Evolutionary conservation across 2,329 filamentous ascomycete species (phyloP), one percentile per base, ranked within the genome.

Genomic region (Colletotrichum graminicola): DNA sequence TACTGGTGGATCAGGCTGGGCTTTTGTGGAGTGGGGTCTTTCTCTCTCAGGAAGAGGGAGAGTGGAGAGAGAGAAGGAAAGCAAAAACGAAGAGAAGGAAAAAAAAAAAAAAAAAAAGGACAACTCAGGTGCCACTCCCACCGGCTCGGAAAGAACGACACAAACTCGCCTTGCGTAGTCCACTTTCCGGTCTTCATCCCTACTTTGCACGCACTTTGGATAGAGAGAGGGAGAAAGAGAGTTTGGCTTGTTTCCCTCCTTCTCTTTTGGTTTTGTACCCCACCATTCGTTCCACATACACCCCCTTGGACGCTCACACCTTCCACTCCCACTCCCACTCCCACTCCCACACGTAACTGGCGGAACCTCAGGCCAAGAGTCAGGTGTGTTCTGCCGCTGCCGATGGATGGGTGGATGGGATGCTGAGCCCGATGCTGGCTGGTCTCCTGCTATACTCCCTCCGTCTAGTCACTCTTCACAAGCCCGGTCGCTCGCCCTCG

Each of bases 71-170:
- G 16, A 12, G 41, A 52, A 56, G 39, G 36, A 26, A 65, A 36
- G 43, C 18, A 14, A 11, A 18, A 4, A 5, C 10, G 29, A 23
- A 21, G 7, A 32, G 29, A 23, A 18, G 6, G 10, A 29, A 11
- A 8, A 32, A 21, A 7, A 1, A 21, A 54, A 7, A 54, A 10
- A 3, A 55, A 55, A 56, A 62, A 67, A 70, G 71, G 59, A 72
- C 60, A 72, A 74, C 39, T 64, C 59, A 62, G 65, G 70, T 73
- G 55, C 69, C 47, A 61, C 75, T 45, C 36, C 36, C 16, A 43
- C 41, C 45, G 51, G 43, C 51, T 45, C 34, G 45, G 43, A 69
- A 54, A 62, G 47, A 54, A 62, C 18, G 47, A 69, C 47, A 57
- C 51, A 62, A 62, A 16, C 57, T 47, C 21, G 43, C 29, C 43